Conservation (phyloP, 176 grass and related monocot genomes). For the Otatea glauca region DNA sequence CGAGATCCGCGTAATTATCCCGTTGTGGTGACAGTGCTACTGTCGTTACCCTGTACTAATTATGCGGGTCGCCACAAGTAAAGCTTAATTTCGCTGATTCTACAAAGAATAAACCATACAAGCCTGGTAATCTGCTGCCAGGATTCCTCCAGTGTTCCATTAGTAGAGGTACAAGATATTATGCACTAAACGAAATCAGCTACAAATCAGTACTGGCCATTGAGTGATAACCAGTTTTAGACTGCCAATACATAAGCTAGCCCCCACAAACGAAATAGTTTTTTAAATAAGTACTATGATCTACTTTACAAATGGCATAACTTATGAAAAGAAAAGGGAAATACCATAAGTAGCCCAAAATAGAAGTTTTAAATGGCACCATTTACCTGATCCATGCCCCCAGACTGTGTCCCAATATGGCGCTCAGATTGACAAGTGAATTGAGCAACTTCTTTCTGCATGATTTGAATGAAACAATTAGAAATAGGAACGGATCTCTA, state of each 20-base stretch:
- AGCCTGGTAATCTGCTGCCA: background rate
- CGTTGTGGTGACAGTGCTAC: too few species aligned
- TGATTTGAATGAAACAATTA: slow-evolving; percentile 37
- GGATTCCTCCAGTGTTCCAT: background rate
- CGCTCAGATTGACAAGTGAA: slow-evolving; percentile 90
- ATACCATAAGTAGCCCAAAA: background rate
- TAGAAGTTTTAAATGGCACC: background rate
- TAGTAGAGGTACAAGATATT: background rate
- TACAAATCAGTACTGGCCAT: background rate
- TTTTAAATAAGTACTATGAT: background rate
- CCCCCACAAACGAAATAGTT: background rate
- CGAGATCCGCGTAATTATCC: too few species aligned
- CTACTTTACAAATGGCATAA: background rate
- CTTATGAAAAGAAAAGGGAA: background rate
- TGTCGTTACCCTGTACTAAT: too few species aligned
- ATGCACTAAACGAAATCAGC: background rate
- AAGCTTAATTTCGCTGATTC: background rate
- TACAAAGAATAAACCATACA: background rate
- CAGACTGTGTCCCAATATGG: slow-evolving; percentile 91
- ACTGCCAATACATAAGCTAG: background rate
- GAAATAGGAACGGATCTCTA: background rate
- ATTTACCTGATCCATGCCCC: slow-evolving; percentile 97
- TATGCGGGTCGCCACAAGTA: too few species aligned
- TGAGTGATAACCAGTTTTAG: background rate
- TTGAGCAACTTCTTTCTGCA: slow-evolving; percentile 98